A percentile compares a stretch with the other conserved stretches of the same genome.
Evolutionary conservation across 306 rosid genomes (phyloP).

Genomic region (Argentina anserina): DNA sequence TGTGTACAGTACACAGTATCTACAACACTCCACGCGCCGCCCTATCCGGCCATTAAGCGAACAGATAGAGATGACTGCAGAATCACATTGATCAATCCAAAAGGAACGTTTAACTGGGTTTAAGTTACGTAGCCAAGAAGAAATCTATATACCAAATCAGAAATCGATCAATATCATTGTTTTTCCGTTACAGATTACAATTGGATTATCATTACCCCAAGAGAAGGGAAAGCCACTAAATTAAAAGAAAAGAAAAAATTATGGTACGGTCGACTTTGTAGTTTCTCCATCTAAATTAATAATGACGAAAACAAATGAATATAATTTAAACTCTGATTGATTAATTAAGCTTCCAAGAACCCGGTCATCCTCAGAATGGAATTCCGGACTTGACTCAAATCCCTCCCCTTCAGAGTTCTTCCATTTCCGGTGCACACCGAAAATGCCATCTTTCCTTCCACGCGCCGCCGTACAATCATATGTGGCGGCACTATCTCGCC

Average conservation of each 20-base stretch:
- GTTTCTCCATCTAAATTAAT: neutral
- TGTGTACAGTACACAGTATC: neutral
- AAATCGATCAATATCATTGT: neutral
- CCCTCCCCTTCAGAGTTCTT: constrained; percentile 84
- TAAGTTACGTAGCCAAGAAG: neutral
- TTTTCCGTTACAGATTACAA: constrained; percentile 4
- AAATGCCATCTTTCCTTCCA: constrained; percentile 63
- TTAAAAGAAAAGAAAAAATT: neutral
- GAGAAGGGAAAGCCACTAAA: neutral
- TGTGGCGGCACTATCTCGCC: constrained; percentile 79
- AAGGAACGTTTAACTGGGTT: neutral
- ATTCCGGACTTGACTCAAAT: constrained; percentile 78
- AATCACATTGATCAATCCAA: neutral
- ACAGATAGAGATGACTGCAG: neutral
- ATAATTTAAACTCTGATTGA: neutral
- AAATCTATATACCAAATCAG: neutral
- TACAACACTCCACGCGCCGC: neutral
- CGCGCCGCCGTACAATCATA: constrained; percentile 46
- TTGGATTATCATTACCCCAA: neutral
- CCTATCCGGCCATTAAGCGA: neutral
- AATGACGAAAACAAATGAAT: neutral
- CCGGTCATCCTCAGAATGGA: constrained; percentile 89
- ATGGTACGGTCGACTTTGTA: neutral
- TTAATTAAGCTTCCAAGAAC: constrained; percentile 54
- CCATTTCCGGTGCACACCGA: constrained; percentile 78